Conservation (phyloP, 345 rosid genomes). For the Chamaenerion angustifolium region DNA sequence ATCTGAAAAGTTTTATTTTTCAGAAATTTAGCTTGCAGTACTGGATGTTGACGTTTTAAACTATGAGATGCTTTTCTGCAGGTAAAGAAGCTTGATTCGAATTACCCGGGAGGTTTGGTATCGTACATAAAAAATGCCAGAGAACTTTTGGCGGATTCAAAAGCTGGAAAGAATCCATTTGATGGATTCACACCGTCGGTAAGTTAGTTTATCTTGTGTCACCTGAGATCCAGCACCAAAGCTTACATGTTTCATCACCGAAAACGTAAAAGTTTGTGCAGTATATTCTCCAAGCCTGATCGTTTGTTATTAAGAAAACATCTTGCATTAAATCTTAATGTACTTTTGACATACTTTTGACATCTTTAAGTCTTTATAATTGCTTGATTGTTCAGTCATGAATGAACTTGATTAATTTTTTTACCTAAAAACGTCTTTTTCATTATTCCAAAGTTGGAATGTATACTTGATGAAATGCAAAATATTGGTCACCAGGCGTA, state of each 20-base stretch:
- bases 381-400: too few species aligned
- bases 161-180: constrained; percentile 81
- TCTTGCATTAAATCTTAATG: too few species aligned
- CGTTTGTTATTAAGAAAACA: too few species aligned
- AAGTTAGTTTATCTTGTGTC: constrained; percentile 10
- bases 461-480: neutral
- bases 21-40: neutral
- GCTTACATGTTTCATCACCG: too few species aligned
- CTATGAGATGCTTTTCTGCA: constrained; percentile 10
- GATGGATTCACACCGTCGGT: constrained; percentile 96
- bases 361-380: too few species aligned
- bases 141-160: constrained; percentile 79
- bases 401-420: too few species aligned
- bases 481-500: neutral
- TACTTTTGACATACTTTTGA: too few species aligned
- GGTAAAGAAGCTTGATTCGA: constrained; percentile 62
- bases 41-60: neutral
- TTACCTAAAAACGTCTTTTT: too few species aligned
- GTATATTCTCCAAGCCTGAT: too few species aligned
- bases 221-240: too few species aligned
- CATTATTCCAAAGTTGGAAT: too few species aligned
- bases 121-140: constrained; percentile 58
- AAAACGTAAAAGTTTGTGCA: too few species aligned
- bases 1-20: neutral
- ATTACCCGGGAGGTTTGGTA: constrained; percentile 84